Conservation (phyloP, 2,329 filamentous ascomycete genomes). For the Aspergillus amoenus region DNA sequence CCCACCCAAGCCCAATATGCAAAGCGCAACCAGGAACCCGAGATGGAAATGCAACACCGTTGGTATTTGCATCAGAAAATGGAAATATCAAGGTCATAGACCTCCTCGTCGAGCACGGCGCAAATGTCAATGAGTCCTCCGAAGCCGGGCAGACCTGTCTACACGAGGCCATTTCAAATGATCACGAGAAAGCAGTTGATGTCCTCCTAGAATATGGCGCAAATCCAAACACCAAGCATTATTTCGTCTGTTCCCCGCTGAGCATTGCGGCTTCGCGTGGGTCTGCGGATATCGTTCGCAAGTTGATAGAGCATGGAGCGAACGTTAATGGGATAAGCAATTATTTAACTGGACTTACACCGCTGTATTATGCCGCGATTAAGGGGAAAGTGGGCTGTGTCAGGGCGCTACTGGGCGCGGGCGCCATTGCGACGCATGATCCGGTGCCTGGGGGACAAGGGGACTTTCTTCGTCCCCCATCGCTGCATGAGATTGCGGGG, state of each 20-base stretch:
- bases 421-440: not conserved
- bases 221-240: not conserved
- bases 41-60: not conserved
- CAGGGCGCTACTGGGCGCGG: not conserved
- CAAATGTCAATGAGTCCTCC: not conserved
- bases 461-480: not conserved
- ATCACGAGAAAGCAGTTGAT: not conserved
- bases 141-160: not conserved
- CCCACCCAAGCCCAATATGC: not conserved
- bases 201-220: not conserved
- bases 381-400: not conserved
- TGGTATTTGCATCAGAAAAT: not conserved
- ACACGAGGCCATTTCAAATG: not conserved
- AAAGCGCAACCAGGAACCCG: not conserved
- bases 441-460: no score
- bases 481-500: not conserved
- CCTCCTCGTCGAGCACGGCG: not conserved
- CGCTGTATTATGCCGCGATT: not conserved
- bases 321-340: not conserved
- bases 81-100: not conserved
- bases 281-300: not conserved
- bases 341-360: not conserved
- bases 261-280: not conserved
- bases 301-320: not conserved
- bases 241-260: not conserved